Conservation (phyloP, 208 protist genomes). For the Eutreptiella sp. region DNA sequence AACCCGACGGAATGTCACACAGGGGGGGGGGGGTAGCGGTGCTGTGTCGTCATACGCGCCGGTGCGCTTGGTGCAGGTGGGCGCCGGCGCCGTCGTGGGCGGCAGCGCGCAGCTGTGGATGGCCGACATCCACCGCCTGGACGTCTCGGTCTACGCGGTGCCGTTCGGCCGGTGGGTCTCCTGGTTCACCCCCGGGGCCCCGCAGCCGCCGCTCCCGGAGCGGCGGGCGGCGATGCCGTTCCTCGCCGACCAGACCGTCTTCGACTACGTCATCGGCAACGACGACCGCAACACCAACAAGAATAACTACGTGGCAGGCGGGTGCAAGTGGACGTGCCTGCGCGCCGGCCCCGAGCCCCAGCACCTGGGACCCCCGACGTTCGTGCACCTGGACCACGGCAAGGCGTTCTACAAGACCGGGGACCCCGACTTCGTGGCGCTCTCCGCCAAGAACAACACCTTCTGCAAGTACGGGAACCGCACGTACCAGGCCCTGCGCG, state of each 20-base stretch:
- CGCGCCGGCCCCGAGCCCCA: neutral
- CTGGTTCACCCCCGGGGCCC: slow-evolving; percentile 30
- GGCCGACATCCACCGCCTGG: slow-evolving; percentile 38
- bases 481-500: too few relatives aligned
- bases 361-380: slow-evolving; percentile 40
- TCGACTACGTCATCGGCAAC: slow-evolving; percentile 45
- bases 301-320: slow-evolving; percentile 47
- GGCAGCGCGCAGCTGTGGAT: too few relatives aligned
- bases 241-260: slow-evolving; percentile 32
- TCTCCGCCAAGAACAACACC: too few relatives aligned
- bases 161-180: slow-evolving; percentile 34
- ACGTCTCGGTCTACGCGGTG: slow-evolving; percentile 26
- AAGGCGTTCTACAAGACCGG: slow-evolving; percentile 32
- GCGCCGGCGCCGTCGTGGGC: too few relatives aligned
- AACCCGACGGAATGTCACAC: too few relatives aligned
- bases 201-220: neutral
- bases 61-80: too few relatives aligned
- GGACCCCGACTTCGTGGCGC: too few relatives aligned
- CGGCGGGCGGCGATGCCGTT: slow-evolving; percentile 37
- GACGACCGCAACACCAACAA: slow-evolving; percentile 44
- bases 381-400: slow-evolving; percentile 45
- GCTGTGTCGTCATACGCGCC: too few relatives aligned
- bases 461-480: too few relatives aligned
- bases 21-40: too few relatives aligned
- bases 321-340: too few relatives aligned